These are phyloP conservation scores for Malus hybrid DNA, from an alignment of 331 rosid species.

Conservation along the genomic window DNA sequence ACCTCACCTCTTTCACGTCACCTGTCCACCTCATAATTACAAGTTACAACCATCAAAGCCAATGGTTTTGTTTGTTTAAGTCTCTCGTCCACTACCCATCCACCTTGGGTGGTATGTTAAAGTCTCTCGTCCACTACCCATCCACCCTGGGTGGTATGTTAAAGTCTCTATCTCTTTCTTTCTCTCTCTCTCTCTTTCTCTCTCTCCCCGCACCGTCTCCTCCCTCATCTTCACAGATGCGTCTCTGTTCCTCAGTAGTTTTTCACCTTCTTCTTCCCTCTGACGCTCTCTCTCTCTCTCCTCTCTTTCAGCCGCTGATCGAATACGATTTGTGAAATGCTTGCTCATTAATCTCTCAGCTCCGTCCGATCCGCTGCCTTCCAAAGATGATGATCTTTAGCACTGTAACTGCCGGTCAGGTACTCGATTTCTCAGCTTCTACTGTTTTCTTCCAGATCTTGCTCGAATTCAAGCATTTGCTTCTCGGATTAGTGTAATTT, in stretches of 20 bases:
- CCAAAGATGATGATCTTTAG: constrained; percentile 40
- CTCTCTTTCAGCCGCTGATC: background rate
- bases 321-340: constrained; percentile 36
- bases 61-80: no score
- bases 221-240: no score
- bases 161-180: no score
- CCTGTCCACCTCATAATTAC: no score
- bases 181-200: no score
- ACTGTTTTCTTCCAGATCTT: constrained; percentile 21
- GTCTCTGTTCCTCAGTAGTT: constrained; percentile 3
- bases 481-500: background rate
- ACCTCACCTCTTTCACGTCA: no score
- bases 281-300: background rate
- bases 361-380: background rate
- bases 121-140: no score
- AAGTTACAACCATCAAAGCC: no score
- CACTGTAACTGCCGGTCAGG: constrained; percentile 78
- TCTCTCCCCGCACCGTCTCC: no score
- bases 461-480: background rate
- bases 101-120: no score
- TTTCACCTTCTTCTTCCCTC: constrained; percentile 11
- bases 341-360: constrained; percentile 24
- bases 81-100: no score
- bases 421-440: constrained; percentile 6
- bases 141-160: no score